These are phyloP conservation scores for Eutypa lata DNA, from an alignment of 2,329 filamentous ascomycete species.

Conservation along the genomic window DNA sequence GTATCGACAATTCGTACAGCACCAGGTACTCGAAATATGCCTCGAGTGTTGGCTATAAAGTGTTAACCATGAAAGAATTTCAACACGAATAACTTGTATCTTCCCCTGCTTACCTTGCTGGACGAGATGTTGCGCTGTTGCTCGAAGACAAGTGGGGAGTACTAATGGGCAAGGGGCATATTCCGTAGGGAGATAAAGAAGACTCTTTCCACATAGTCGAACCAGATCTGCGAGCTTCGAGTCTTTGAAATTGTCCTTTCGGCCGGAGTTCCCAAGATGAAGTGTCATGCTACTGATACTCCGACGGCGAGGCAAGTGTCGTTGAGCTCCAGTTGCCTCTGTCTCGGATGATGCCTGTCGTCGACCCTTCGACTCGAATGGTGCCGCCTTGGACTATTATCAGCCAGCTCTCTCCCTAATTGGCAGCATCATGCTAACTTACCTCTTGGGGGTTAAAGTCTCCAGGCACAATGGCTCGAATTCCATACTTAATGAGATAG, in stretches of 20 bases:
- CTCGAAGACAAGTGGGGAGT: constrained; percentile 64
- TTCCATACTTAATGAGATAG: constrained; percentile 45
- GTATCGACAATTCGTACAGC: constrained; percentile 53
- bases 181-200: constrained; percentile 57
- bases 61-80: neutral
- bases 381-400: neutral
- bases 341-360: constrained; percentile 30
- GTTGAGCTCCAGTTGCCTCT: constrained; percentile 21
- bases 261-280: constrained; percentile 39
- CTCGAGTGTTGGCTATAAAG: constrained; percentile 43
- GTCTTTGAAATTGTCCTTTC: constrained; percentile 43
- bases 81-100: neutral
- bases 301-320: constrained; percentile 39
- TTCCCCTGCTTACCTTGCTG: constrained; percentile 48
- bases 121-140: constrained; percentile 61
- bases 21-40: constrained; percentile 63
- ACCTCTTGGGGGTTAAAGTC: constrained; percentile 22
- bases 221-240: constrained; percentile 58
- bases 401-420: neutral
- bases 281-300: constrained; percentile 56
- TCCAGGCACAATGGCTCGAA: constrained; percentile 34
- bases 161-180: constrained; percentile 55
- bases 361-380: constrained; percentile 28
- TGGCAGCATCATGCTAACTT: constrained; percentile 8
- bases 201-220: constrained; percentile 59